Evolutionary conservation across 2,329 filamentous ascomycete species (phyloP).

Genomic region (Scopulariopsis brevicaulis): DNA sequence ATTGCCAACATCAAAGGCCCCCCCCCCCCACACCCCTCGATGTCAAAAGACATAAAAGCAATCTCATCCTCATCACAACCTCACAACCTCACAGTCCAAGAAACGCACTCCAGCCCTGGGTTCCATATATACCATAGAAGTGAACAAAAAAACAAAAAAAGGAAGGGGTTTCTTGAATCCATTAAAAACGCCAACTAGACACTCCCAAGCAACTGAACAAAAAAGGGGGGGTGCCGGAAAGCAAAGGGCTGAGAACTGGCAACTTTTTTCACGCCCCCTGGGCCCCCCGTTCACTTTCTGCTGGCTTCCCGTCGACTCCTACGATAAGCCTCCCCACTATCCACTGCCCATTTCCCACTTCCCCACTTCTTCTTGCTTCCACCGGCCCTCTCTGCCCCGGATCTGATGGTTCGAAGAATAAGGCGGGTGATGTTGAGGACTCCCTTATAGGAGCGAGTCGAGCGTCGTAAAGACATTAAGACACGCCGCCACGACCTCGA

Average conservation of each 20-base stretch:
- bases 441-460: conserved; percentile 74
- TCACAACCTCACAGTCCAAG: too few species aligned
- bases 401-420: background rate
- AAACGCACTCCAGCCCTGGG: background rate
- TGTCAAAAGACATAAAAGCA: too few species aligned
- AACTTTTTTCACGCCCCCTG: too few species aligned
- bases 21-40: too few species aligned
- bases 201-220: background rate
- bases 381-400: background rate
- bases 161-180: background rate
- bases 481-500: conserved; percentile 95
- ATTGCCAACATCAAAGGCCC: too few species aligned
- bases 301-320: too few species aligned
- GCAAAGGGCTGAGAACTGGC: too few species aligned
- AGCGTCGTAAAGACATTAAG: conserved; percentile 95
- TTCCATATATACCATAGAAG: background rate
- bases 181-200: conserved; percentile 4
- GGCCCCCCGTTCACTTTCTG: too few species aligned
- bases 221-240: background rate
- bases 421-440: background rate
- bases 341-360: too few species aligned
- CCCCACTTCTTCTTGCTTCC: too few species aligned
- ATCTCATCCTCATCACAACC: too few species aligned
- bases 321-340: too few species aligned
- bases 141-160: conserved; percentile 4